Conservation (phyloP, 2,329 filamentous ascomycete species). For the Epichloe aotearoae region DNA sequence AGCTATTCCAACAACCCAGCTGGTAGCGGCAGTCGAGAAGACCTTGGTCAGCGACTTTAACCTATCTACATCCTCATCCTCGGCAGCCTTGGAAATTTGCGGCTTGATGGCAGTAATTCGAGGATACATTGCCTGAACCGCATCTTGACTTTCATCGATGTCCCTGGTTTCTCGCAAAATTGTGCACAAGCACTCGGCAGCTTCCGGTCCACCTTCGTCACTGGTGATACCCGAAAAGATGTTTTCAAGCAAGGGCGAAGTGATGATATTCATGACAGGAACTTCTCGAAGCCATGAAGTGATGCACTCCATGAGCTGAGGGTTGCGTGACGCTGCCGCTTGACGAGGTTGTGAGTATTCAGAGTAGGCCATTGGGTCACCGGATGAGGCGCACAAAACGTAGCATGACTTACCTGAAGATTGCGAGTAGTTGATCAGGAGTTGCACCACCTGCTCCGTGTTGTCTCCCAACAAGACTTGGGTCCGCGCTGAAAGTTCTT, state of each 20-base stretch:
- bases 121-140: conserved; percentile 73
- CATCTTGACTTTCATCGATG: conserved; percentile 75
- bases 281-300: conserved; percentile 95
- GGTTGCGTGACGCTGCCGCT: conserved; percentile 72
- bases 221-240: conserved; percentile 65
- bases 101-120: conserved; percentile 63
- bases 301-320: conserved; percentile 85
- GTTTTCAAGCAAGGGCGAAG: conserved; percentile 70
- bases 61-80: conserved; percentile 70
- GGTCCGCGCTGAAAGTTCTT: conserved; percentile 78
- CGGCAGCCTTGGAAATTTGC: conserved; percentile 60
- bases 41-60: conserved; percentile 84
- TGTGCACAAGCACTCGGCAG: conserved; percentile 82
- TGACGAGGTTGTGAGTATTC: conserved; percentile 2
- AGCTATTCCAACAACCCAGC: conserved; percentile 87
- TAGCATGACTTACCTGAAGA: conserved; percentile 58
- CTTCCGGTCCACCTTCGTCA: conserved; percentile 70
- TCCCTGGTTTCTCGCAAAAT: conserved; percentile 88
- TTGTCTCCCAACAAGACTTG: conserved; percentile 85
- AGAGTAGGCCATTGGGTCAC: not conserved
- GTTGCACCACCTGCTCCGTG: conserved; percentile 69
- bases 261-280: conserved; percentile 67
- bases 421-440: conserved; percentile 82
- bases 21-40: conserved; percentile 84
- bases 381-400: not conserved